These are phyloP conservation scores for Mycena maculata DNA, from an alignment of 768 basidiomycete species.

Conservation along the genomic window DNA sequence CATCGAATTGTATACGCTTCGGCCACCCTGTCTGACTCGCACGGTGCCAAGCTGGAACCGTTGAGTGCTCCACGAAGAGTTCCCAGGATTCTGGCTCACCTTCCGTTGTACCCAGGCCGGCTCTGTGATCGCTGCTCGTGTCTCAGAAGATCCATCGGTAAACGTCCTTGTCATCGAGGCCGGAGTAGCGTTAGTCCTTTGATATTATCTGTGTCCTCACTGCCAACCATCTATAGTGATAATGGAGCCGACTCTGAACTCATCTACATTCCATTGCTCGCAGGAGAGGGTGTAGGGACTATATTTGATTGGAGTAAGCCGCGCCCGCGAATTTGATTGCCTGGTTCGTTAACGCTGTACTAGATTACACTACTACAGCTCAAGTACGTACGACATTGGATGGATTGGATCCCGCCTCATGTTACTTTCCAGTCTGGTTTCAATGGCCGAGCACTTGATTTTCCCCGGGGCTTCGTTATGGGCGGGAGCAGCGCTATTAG, in stretches of 20 bases:
- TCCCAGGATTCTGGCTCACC: background rate
- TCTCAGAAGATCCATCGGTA: background rate
- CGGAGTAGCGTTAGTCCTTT: conserved; percentile 1
- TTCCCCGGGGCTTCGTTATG: conserved; percentile 42
- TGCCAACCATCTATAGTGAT: too few relatives aligned
- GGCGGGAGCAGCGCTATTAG: conserved; percentile 46
- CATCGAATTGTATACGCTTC: background rate
- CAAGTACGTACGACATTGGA: background rate
- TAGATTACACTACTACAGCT: conserved; percentile 40
- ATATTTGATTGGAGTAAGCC: conserved; percentile 36
- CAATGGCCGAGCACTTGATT: conserved; percentile 38
- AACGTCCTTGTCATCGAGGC: conserved; percentile 10
- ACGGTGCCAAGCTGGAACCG: background rate
- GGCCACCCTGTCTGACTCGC: background rate
- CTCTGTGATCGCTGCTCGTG: conserved; percentile 1
- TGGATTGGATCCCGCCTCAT: background rate
- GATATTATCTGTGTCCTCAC: too few relatives aligned
- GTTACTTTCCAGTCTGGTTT: conserved; percentile 37
- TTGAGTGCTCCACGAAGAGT: background rate
- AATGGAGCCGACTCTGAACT: background rate
- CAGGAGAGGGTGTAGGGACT: conserved; percentile 7
- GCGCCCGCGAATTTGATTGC: too few relatives aligned
- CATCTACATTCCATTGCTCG: conserved; percentile 20
- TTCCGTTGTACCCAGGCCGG: background rate
- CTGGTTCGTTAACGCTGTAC: background rate